phyloP scores from a whole-genome alignment of 441 rosid genomes.

The Flueggea neowawraea region DNA sequence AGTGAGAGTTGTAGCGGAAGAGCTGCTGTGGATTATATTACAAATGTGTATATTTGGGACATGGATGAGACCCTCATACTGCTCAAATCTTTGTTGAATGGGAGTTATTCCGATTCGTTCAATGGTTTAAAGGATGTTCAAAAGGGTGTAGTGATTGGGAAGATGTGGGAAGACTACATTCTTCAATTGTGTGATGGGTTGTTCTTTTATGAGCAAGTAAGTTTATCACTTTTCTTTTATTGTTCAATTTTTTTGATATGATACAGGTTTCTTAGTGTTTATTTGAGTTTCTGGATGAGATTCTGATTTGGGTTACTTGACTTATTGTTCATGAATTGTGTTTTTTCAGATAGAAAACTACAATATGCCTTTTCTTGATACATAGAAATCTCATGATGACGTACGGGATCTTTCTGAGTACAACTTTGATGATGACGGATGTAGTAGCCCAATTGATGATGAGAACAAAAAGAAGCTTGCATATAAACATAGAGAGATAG shows the following conservation, averaged over 20 bases:
- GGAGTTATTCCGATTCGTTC: constrained; percentile 58
- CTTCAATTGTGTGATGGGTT: constrained; percentile 62
- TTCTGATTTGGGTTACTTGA: neutral
- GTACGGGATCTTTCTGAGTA: constrained; percentile 68
- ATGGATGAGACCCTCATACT: constrained; percentile 96
- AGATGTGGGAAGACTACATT: constrained; percentile 80
- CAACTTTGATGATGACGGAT: constrained; percentile 59
- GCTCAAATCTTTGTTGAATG: constrained; percentile 76
- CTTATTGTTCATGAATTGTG: neutral
- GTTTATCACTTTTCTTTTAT: constrained; percentile 7
- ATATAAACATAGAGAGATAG: constrained; percentile 61
- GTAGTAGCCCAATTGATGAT: constrained; percentile 54
- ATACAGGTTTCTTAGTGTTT: neutral
- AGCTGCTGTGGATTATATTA: constrained; percentile 20
- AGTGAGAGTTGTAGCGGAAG: too few species aligned
- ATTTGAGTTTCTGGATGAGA: neutral
- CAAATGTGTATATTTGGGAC: constrained; percentile 79
- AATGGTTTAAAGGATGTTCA: constrained; percentile 56
- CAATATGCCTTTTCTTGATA: constrained; percentile 73
- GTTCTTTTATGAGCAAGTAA: constrained; percentile 83
- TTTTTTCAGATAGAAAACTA: constrained; percentile 68
- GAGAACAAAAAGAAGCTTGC: constrained; percentile 68
- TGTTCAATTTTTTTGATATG: neutral
- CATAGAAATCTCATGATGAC: constrained; percentile 64
- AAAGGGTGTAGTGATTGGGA: constrained; percentile 72